Conservation (phyloP, 2,329 filamentous ascomycete species). For the Lachnellula cervina region DNA sequence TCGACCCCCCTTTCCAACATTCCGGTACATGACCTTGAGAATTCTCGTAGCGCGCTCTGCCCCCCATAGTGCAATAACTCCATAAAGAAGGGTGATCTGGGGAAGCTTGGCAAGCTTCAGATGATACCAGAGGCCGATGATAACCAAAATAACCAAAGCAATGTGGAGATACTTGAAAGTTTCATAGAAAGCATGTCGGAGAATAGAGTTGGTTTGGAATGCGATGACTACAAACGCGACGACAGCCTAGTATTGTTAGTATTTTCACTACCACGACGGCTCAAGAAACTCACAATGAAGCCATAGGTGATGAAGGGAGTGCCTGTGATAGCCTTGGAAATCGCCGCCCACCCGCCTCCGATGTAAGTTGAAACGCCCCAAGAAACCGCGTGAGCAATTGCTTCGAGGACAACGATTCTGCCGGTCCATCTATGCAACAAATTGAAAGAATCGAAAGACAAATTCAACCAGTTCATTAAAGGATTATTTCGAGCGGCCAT, state of each 20-base stretch:
- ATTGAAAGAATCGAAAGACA: constrained; percentile 81
- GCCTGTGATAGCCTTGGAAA: constrained; percentile 35
- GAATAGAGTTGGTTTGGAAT: constrained; percentile 64
- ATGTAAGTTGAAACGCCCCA: constrained; percentile 45
- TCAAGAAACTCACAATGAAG: constrained; percentile 51
- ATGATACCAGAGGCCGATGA: constrained; percentile 65
- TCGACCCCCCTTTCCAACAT: constrained; percentile 63
- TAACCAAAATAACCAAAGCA: constrained; percentile 50
- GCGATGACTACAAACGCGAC: constrained; percentile 57
- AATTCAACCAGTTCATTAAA: constrained; percentile 63
- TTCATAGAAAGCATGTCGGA: constrained; percentile 77
- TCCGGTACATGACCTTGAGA: constrained; percentile 57
- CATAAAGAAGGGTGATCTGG: constrained; percentile 55
- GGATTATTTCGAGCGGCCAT: constrained; percentile 75
- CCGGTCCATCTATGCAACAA: constrained; percentile 77
- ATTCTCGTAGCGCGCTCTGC: constrained; percentile 59
- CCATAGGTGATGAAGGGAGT: constrained; percentile 49
- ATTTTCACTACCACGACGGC: not conserved
- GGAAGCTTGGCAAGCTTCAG: constrained; percentile 49
- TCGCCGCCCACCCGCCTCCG: constrained; percentile 44
- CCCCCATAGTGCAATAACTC: constrained; percentile 62
- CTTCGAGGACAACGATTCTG: constrained; percentile 67
- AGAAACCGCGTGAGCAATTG: constrained; percentile 59
- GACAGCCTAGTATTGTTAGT: constrained; percentile 42
- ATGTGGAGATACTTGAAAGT: constrained; percentile 72